phyloP scores from a whole-genome alignment of 2,329 filamentous ascomycete genomes.

The Ceratocystis cacaofunesta region DNA sequence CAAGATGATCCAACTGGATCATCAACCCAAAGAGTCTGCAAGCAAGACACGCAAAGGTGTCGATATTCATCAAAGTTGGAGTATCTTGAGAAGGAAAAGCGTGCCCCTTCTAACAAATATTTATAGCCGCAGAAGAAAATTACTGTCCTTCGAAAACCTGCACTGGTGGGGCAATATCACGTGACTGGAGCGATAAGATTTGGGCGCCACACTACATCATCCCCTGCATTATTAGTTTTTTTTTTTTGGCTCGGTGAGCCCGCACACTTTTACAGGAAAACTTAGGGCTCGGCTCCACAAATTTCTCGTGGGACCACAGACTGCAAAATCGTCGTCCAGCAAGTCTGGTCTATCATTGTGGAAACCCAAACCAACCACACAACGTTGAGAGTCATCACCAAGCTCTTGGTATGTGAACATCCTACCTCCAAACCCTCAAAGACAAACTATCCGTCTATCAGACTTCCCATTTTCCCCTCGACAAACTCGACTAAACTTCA shows the following conservation, averaged over 20 bases:
- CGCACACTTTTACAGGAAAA: slow-evolving; percentile 15
- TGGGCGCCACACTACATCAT: neutral
- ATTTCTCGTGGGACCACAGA: slow-evolving; percentile 14
- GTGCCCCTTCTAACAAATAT: neutral
- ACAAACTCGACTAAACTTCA: slow-evolving; percentile 17
- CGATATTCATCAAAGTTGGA: neutral
- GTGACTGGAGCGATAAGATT: neutral
- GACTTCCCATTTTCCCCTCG: neutral
- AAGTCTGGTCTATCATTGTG: slow-evolving; percentile 18
- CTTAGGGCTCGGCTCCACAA: slow-evolving; percentile 17
- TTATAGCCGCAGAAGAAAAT: slow-evolving; percentile 19
- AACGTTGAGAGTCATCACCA: slow-evolving; percentile 18
- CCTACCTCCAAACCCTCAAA: slow-evolving; percentile 14
- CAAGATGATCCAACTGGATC: neutral
- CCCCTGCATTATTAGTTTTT: neutral
- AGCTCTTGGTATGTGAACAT: slow-evolving; percentile 18
- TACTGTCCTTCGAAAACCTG: slow-evolving; percentile 22
- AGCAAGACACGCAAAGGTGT: neutral
- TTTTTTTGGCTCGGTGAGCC: slow-evolving; percentile 7
- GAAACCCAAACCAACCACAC: slow-evolving; percentile 17
- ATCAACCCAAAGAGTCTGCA: neutral
- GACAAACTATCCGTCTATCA: neutral
- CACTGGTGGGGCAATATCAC: neutral
- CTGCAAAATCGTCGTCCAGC: slow-evolving; percentile 17
- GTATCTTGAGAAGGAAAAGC: neutral